A percentile compares a stretch with the other conserved stretches of the same genome.
phyloP scores from a whole-genome alignment of 495 filamentous ascomycete species.

The Neurospora intermedia region DNA sequence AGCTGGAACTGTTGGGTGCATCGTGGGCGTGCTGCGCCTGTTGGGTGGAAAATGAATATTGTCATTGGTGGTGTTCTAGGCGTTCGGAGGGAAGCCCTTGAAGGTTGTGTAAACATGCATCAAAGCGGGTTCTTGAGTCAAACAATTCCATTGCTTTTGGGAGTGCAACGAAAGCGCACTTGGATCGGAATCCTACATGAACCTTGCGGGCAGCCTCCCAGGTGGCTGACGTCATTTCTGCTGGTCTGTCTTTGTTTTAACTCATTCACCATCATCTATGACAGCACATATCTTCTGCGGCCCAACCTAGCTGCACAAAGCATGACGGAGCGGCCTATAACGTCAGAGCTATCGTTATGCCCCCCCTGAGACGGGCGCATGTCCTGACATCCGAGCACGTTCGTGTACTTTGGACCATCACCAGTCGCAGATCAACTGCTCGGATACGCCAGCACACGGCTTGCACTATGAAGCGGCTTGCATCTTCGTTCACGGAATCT shows the following conservation, averaged over 20 bases:
- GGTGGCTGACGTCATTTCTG: background rate
- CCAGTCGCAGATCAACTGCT: background rate
- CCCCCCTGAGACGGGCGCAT: background rate
- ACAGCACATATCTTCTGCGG: background rate
- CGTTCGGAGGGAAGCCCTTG: background rate
- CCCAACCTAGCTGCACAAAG: background rate
- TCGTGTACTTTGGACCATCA: background rate
- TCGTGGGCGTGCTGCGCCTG: background rate
- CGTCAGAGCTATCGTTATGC: background rate
- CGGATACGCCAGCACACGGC: background rate
- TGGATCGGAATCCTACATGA: background rate
- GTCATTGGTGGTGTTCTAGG: background rate
- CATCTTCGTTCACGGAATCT: background rate
- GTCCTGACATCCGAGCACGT: background rate
- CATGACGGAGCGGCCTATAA: background rate
- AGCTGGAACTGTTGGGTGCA: background rate
- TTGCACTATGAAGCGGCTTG: background rate
- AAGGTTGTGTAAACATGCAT: background rate
- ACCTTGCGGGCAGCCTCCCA: background rate
- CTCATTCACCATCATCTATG: background rate
- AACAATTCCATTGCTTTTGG: background rate
- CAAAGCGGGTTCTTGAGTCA: background rate
- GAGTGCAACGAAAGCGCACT: background rate
- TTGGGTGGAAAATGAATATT: background rate
- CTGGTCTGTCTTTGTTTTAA: background rate